Evolutionary conservation across 305 asterid genomes (phyloP), one percentile per base, ranked within the genome.

Genomic region (Euphrasia arctica): DNA sequence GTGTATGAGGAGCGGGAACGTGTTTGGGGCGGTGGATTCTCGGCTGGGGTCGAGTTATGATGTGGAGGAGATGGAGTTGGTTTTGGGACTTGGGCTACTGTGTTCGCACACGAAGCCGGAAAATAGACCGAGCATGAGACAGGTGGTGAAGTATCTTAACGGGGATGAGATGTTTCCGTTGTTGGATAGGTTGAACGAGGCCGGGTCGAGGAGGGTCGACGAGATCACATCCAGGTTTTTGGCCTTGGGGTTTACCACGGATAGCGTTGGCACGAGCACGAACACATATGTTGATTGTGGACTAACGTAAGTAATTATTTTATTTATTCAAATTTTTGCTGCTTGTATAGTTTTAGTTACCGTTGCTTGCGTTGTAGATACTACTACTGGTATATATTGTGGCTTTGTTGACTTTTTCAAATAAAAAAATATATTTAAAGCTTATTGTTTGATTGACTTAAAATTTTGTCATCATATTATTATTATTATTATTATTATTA

Each of bases 101-200:
- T 89, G 96, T 62, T 83, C 95, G 29, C 90, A 84, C 11, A 85
- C 90, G 1, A 79, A 47, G 65, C 63, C 80, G 4, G 87, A 83
- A 14, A 47, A 67, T 0, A 75, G 97, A 79, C 96, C 91, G 6
- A 74, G 54, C 1, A 81, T 89, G 91, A 86, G 83, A n/a, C 79
- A 82, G 58, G 87, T 86, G 65, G 60, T 73, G 76, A 77, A 76
- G 54, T 89, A 74, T 63, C 77, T 89, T 52, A 72, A 82, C 27
- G 82, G 82, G 28, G 90, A 85, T 68, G 96, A 83, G 63, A 5
- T 60, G 14, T 55, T 77, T 62, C 83, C 82, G 0, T 45, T 70
- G 63, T 67, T 73, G n/a, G 80, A 80, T 13, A 61, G 72, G 1
- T 50, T 82, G 18, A 76, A 78, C 69, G 70, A 72, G 56, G 62